phyloP scores from a whole-genome alignment of 2,329 filamentous ascomycete species.

The Davidsoniella eucalypti region DNA sequence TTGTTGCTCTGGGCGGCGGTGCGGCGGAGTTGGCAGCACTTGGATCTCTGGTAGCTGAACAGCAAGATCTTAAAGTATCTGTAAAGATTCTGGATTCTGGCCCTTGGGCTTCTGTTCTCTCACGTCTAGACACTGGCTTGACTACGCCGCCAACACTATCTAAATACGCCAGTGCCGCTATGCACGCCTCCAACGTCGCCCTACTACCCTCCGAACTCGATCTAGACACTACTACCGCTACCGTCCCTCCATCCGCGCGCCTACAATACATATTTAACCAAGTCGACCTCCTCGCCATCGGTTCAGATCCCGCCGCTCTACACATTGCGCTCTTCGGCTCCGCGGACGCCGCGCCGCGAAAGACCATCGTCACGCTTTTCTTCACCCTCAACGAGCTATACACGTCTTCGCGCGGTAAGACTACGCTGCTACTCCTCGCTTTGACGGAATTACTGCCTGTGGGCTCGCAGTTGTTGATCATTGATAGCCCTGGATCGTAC shows the following conservation, averaged over 20 bases:
- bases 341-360: conserved; percentile 15
- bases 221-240: conserved; percentile 23
- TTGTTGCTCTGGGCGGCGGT: conserved; percentile 38
- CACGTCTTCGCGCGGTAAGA: conserved; percentile 51
- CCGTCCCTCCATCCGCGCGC: conserved; percentile 19
- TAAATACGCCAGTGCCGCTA: conserved; percentile 34
- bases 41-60: conserved; percentile 24
- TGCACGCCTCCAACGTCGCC: conserved; percentile 27
- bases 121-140: conserved; percentile 39
- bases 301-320: conserved; percentile 13
- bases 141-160: conserved; percentile 33
- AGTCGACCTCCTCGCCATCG: conserved; percentile 25
- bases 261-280: conserved; percentile 23
- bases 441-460: conserved; percentile 41
- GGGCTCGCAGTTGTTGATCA: conserved; percentile 60
- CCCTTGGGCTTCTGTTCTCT: conserved; percentile 52
- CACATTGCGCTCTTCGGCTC: conserved; percentile 20
- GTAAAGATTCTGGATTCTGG: conserved; percentile 67
- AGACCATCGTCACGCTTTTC: conserved; percentile 59
- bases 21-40: conserved; percentile 45
- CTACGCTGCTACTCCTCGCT: conserved; percentile 58
- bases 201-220: conserved; percentile 23
- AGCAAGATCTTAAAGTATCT: conserved; percentile 12
- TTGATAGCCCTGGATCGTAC: conserved; percentile 89
- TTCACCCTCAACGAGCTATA: conserved; percentile 97